These are phyloP conservation scores for Corrigiola litoralis DNA, from an alignment of 179 eudicot genomes.

Conservation along the genomic window DNA sequence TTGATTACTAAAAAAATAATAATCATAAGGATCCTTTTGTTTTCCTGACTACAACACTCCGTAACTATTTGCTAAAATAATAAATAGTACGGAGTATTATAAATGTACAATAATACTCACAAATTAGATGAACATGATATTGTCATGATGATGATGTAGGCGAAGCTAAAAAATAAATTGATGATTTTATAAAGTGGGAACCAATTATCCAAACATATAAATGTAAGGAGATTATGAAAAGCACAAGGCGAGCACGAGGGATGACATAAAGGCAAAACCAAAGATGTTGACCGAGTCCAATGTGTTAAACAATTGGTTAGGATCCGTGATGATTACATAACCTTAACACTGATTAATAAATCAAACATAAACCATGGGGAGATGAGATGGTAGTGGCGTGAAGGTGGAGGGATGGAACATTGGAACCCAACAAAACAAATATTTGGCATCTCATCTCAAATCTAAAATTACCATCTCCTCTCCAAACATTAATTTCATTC, in stretches of 20 bases:
- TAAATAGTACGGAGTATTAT: no score
- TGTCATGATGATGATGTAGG: no score
- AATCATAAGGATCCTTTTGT: no score
- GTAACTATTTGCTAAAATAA: no score
- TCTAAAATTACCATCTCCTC: background rate
- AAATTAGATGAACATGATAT: background rate
- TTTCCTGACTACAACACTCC: no score
- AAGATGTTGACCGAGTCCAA: slow-evolving; percentile 12
- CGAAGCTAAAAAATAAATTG: no score
- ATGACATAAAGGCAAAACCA: background rate
- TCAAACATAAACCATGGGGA: background rate
- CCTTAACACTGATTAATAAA: background rate
- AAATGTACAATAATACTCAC: no score
- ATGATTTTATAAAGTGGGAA: background rate
- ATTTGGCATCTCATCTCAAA: background rate
- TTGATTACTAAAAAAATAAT: no score
- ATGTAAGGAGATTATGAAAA: background rate
- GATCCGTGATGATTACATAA: background rate
- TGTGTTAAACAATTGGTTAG: background rate
- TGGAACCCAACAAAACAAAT: background rate
- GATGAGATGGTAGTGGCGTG: background rate
- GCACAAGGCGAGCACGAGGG: slow-evolving; percentile 6
- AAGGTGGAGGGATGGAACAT: background rate
- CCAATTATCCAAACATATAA: background rate
- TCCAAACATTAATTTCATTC: background rate